phyloP scores from a whole-genome alignment of 345 rosid genomes.

The Pseudoturritis turrita region DNA sequence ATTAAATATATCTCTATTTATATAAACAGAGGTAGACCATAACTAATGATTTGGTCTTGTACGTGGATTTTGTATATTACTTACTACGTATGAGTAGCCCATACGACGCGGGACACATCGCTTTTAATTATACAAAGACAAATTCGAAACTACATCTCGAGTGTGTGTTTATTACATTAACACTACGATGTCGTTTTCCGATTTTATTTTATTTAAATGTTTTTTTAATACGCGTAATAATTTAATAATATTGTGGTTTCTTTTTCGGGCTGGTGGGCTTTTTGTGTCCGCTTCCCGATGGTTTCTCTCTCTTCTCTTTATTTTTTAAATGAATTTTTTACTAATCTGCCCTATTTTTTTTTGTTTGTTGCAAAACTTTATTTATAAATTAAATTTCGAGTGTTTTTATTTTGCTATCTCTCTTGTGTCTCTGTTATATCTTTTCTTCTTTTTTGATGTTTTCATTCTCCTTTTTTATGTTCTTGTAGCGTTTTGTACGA shows the following conservation, averaged over 20 bases:
- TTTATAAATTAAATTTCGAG: constrained; percentile 9
- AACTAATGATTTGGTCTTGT: constrained; percentile 34
- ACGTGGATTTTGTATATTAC: constrained; percentile 5
- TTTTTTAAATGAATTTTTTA: not conserved
- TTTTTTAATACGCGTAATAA: not conserved
- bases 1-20: not conserved
- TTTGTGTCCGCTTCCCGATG: constrained; percentile 33
- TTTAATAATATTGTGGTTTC: constrained; percentile 16
- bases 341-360: not conserved
- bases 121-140: constrained; percentile 25
- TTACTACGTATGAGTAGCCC: constrained; percentile 21
- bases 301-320: not conserved
- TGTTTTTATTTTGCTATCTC: constrained; percentile 23
- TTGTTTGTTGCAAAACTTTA: not conserved
- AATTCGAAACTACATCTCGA: constrained; percentile 30
- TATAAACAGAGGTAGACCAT: constrained; percentile 19
- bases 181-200: constrained; percentile 12
- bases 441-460: not conserved
- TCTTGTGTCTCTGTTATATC: not conserved
- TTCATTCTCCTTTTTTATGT: not conserved
- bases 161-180: not conserved
- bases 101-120: constrained; percentile 4
- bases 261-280: constrained; percentile 33
- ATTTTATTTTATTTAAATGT: not conserved
- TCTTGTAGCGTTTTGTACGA: constrained; percentile 1